These are phyloP conservation scores for Rhizopus stolonifer DNA, from an alignment of 371 early-diverging fungal species.

Conservation along the genomic window DNA sequence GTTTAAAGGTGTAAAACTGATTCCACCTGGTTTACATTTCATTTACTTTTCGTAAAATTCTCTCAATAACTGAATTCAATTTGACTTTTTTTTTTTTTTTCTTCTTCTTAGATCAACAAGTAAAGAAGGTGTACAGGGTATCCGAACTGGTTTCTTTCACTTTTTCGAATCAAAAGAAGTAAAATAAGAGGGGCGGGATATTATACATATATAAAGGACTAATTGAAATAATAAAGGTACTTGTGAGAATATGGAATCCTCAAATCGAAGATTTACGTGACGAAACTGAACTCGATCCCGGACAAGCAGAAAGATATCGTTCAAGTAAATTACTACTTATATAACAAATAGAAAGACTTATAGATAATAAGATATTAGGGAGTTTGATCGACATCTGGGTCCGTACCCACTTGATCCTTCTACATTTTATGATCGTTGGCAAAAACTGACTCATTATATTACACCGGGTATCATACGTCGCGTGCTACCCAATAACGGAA, in stretches of 20 bases:
- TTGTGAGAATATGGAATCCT: slow-evolving; percentile 73
- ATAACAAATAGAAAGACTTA: neutral
- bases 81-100: neutral
- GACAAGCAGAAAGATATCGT: slow-evolving; percentile 45
- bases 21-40: slow-evolving; percentile 95
- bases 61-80: neutral
- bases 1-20: slow-evolving; percentile 90
- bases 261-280: slow-evolving; percentile 56
- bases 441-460: slow-evolving; percentile 66
- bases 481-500: slow-evolving; percentile 65
- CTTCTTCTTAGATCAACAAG: slow-evolving; percentile 42
- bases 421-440: slow-evolving; percentile 71
- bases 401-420: slow-evolving; percentile 80
- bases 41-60: slow-evolving; percentile 75
- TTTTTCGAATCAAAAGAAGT: slow-evolving; percentile 70
- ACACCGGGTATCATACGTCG: slow-evolving; percentile 50
- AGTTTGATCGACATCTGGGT: slow-evolving; percentile 82
- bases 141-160: slow-evolving; percentile 76
- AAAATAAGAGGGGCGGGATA: slow-evolving; percentile 6
- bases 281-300: slow-evolving; percentile 48
- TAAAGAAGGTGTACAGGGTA: slow-evolving; percentile 58
- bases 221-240: slow-evolving; percentile 37
- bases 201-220: neutral
- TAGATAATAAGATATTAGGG: slow-evolving; percentile 69
- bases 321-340: slow-evolving; percentile 27